Evolutionary conservation across 2,329 filamentous ascomycete species (phyloP).

Genomic region (Fusarium illudens): DNA sequence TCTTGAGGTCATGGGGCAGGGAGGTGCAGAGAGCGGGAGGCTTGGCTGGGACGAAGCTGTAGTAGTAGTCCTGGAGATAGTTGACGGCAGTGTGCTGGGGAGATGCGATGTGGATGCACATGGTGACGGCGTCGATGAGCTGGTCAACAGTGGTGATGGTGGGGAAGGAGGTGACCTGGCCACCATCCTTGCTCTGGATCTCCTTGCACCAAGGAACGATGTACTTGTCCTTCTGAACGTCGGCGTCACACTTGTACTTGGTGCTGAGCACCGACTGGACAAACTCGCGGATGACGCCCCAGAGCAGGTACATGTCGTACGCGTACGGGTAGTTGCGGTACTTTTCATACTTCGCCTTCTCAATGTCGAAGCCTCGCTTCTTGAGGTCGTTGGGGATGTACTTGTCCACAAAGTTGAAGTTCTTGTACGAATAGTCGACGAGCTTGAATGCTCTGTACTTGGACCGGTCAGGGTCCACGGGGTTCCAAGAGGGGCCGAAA

Average conservation of each 20-base stretch:
- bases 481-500: neutral
- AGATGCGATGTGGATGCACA: slow-evolving; percentile 29
- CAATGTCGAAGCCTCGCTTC: slow-evolving; percentile 26
- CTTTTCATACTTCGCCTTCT: slow-evolving; percentile 12
- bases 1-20: slow-evolving; percentile 4
- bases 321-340: slow-evolving; percentile 32
- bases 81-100: slow-evolving; percentile 31
- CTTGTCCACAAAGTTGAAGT: slow-evolving; percentile 32
- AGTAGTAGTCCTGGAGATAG: slow-evolving; percentile 32
- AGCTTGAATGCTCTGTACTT: neutral
- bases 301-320: slow-evolving; percentile 7
- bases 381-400: slow-evolving; percentile 34
- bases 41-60: slow-evolving; percentile 28
- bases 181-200: slow-evolving; percentile 12
- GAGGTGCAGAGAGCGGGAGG: slow-evolving; percentile 20
- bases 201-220: slow-evolving; percentile 20
- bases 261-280: slow-evolving; percentile 16
- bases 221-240: neutral
- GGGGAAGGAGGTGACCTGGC: slow-evolving; percentile 13
- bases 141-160: slow-evolving; percentile 26
- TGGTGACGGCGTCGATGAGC: slow-evolving; percentile 29
- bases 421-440: slow-evolving; percentile 19
- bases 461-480: neutral
- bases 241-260: slow-evolving; percentile 6
- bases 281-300: slow-evolving; percentile 17